Percentiles rank a stretch among this genome's conserved stretches.
phyloP scores from a whole-genome alignment of 2,329 filamentous ascomycete species.

The Stachybotrys chartarum region DNA sequence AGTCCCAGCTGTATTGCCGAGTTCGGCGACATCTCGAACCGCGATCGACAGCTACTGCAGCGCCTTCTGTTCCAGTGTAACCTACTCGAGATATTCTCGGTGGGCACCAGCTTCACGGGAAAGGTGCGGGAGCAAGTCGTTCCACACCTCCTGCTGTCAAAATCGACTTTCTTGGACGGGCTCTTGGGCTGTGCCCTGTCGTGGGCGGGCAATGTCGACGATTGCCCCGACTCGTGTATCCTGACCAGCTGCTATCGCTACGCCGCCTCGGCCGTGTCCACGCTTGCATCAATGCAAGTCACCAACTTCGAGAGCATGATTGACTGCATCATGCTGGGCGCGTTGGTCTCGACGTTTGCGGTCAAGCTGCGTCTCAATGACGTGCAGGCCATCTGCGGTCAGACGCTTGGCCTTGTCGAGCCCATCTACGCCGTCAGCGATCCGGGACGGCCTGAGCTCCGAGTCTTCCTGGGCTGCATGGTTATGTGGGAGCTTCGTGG shows the following conservation, averaged over 20 bases:
- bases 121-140: constrained; percentile 9
- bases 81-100: constrained; percentile 9
- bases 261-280: constrained; percentile 10
- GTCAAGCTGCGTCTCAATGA: constrained; percentile 7
- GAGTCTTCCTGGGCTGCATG: constrained; percentile 12
- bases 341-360: constrained; percentile 11
- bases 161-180: constrained; percentile 7
- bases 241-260: constrained; percentile 4
- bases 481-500: constrained; percentile 14
- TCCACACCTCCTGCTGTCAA: constrained; percentile 6
- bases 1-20: not conserved
- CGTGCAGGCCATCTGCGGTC: constrained; percentile 8
- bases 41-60: constrained; percentile 5
- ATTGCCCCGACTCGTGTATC: not conserved
- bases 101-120: constrained; percentile 14
- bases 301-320: constrained; percentile 5
- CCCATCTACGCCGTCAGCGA: constrained; percentile 6
- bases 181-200: constrained; percentile 11
- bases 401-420: constrained; percentile 12
- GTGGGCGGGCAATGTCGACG: constrained; percentile 1
- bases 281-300: constrained; percentile 8
- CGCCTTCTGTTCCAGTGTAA: constrained; percentile 6
- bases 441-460: not conserved
- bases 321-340: constrained; percentile 11
- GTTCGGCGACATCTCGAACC: constrained; percentile 1